phyloP scores from a whole-genome alignment of 176 grass and related monocot species.

The Bromus sterilis region DNA sequence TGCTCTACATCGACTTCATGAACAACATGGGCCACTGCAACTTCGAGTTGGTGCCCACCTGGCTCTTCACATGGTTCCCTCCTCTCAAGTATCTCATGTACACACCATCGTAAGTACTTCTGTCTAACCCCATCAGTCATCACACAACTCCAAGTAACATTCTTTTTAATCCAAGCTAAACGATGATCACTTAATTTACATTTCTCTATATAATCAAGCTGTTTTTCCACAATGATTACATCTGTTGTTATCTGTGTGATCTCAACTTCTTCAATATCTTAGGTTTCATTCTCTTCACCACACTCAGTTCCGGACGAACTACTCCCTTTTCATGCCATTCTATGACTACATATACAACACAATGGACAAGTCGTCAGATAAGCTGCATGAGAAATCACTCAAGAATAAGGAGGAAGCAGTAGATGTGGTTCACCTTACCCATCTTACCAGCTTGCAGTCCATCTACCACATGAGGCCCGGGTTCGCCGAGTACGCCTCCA shows the following conservation, averaged over 20 bases:
- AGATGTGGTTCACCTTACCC: constrained; percentile 58
- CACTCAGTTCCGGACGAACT: constrained; percentile 67
- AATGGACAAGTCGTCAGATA: constrained; percentile 58
- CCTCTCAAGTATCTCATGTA: constrained; percentile 80
- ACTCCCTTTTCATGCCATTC: constrained; percentile 76
- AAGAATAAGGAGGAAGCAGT: constrained; percentile 28
- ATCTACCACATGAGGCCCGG: constrained; percentile 57
- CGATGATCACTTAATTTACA: neutral
- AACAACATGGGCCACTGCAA: constrained; percentile 82
- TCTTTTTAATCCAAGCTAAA: neutral
- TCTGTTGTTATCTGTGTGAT: neutral
- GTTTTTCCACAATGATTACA: neutral
- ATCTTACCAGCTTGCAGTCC: constrained; percentile 49
- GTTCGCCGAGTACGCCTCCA: constrained; percentile 46
- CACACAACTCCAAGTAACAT: neutral
- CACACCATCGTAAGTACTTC: constrained; percentile 62
- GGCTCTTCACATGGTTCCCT: constrained; percentile 45
- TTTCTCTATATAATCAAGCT: neutral
- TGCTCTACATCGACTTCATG: constrained; percentile 60
- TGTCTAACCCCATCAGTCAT: neutral
- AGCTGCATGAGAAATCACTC: constrained; percentile 42
- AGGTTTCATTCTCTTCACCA: constrained; percentile 78
- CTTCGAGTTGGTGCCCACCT: constrained; percentile 58
- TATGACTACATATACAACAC: constrained; percentile 71
- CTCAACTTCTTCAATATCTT: neutral